Conservation (phyloP, 2,329 filamentous ascomycete genomes). For the Cephalotrichum gorgonifer region DNA sequence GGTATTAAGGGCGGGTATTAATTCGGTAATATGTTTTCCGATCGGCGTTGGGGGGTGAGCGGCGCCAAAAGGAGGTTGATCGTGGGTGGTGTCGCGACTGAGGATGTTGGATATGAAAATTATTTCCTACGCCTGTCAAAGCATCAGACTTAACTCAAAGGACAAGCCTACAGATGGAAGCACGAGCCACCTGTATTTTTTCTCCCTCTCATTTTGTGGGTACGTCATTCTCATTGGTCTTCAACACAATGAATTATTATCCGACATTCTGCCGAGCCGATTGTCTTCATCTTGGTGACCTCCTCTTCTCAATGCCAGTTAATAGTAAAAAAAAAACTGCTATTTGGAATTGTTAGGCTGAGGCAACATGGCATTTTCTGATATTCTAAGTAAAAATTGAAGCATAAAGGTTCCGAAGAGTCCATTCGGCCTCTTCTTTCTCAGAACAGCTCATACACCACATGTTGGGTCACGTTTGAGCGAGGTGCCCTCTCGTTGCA, state of each 20-base stretch:
- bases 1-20: background rate
- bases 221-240: slow-evolving; percentile 1
- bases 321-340: too few species aligned
- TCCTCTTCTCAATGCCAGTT: too few species aligned
- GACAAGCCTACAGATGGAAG: background rate
- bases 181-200: slow-evolving; percentile 1
- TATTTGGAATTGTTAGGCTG: too few species aligned
- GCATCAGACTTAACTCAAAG: background rate
- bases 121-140: background rate
- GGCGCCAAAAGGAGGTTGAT: background rate
- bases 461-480: too few species aligned
- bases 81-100: background rate
- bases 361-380: too few species aligned
- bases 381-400: too few species aligned
- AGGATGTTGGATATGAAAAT: background rate
- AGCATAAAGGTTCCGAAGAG: too few species aligned
- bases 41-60: background rate
- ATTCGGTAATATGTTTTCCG: background rate
- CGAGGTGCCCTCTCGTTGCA: too few species aligned
- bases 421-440: too few species aligned
- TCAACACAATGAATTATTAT: background rate
- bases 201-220: background rate
- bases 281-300: too few species aligned
- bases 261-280: background rate
- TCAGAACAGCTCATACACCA: too few species aligned